Evolutionary conservation across 2,329 filamentous ascomycete genomes (phyloP), one percentile per base, ranked within the genome.

Genomic region (Zarea fungicola): DNA sequence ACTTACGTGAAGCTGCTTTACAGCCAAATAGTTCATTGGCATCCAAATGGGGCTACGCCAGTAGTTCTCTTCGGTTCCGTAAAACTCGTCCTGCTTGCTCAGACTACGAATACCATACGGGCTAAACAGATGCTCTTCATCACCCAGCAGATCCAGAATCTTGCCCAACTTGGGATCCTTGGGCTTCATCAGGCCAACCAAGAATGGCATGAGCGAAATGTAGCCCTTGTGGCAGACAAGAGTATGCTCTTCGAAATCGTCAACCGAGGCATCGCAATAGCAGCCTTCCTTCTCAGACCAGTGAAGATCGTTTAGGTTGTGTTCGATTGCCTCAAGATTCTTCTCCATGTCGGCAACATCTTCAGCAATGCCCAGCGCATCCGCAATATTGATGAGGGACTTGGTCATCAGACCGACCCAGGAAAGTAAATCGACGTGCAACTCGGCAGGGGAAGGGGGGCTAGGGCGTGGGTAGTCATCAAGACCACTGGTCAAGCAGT

Each of bases 341-440:
- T 80, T 81, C 37, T 73, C 75, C 58, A 92, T 89, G 59, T 87
- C 81, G 19, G 79, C 76, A 1, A 78, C 84, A 57, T 97, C 92
- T 28, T 96, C 90, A 0, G 71, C 68, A 56, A 90, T 79, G 40
- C 80, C 84, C n/a, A 97, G 77, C 22, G 83, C 80, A 39, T 80
- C 72, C 1, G 90, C 89, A 58, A 96, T 87, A 57, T 85, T 87
- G 59, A 83, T 78, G 48, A 99, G 80, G n/a, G 87, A 85, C 55
- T 85, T 83, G 34, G 88, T 85, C 89, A 96, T 95, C 72, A 96
- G 81, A n/a, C 92, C 93, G 70, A 99, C 87, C 93, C 93, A 99
- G 45, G 88, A 88, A 65, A 99, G 87, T 47, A 97, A 76, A 67
- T 99, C 93, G 25, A 95, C 84, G 65, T 99, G 92, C 42, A 99